These are phyloP conservation scores for Cutaneotrichosporon cutaneum DNA, from an alignment of 1,284 basidiomycete species.

Conservation along the genomic window DNA sequence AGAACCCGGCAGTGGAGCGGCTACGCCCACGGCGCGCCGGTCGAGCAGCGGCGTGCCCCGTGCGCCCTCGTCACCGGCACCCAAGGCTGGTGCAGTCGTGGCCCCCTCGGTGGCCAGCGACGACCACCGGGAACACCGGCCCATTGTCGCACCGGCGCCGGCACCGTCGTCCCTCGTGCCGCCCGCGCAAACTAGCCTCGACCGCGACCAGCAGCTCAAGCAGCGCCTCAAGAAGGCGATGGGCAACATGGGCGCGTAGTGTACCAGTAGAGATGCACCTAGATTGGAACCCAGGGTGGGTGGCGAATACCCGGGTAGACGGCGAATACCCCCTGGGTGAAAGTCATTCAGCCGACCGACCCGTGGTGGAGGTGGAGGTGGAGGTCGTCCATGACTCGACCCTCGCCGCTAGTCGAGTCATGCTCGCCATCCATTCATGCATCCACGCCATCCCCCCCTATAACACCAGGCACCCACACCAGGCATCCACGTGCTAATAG, in stretches of 20 bases:
- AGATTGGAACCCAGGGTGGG: neutral
- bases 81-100: conserved; percentile 1
- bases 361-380: too few relatives aligned
- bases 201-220: conserved; percentile 46
- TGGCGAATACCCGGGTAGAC: neutral
- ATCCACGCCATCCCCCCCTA: too few relatives aligned
- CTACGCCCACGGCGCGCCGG: conserved; percentile 8
- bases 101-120: neutral
- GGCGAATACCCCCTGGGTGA: too few relatives aligned
- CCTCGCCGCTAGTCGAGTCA: too few relatives aligned
- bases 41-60: neutral
- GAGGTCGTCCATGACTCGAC: too few relatives aligned
- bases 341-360: too few relatives aligned
- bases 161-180: conserved; percentile 6
- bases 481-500: too few relatives aligned
- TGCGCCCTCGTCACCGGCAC: neutral
- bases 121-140: conserved; percentile 9
- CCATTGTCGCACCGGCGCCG: conserved; percentile 11
- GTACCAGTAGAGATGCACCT: conserved; percentile 3
- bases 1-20: conserved; percentile 8
- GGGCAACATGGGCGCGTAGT: conserved; percentile 47
- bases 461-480: too few relatives aligned
- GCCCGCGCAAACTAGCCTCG: neutral
- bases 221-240: conserved; percentile 52
- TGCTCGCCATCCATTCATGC: too few relatives aligned